Evolutionary conservation across 495 filamentous ascomycete species (phyloP).

Genomic region (Annulohypoxylon nitens): DNA sequence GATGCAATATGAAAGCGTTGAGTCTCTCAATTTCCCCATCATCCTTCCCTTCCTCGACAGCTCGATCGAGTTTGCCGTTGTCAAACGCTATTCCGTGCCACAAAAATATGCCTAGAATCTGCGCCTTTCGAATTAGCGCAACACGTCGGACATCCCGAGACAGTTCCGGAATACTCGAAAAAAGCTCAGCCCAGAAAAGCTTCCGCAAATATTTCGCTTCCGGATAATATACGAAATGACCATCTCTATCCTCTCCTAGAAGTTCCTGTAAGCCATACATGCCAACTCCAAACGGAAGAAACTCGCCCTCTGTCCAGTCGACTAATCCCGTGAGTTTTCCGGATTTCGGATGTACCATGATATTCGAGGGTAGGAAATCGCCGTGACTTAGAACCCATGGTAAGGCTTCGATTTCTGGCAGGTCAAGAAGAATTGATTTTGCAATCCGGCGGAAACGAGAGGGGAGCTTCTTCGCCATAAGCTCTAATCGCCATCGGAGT

Average conservation of each 20-base stretch:
- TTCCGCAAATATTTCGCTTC: conserved; percentile 56
- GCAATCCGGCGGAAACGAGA: conserved; percentile 52
- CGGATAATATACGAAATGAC: conserved; percentile 58
- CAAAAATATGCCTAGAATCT: conserved; percentile 66
- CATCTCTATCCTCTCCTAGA: conserved; percentile 57
- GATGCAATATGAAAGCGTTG: conserved; percentile 49
- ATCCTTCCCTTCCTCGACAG: conserved; percentile 63
- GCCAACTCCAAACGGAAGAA: conserved; percentile 67
- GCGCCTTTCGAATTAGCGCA: conserved; percentile 56
- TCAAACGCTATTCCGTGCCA: conserved; percentile 74
- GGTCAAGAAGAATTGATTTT: conserved; percentile 44
- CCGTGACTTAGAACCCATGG: conserved; percentile 70
- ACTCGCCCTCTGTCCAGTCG: conserved; percentile 73
- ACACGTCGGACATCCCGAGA: conserved; percentile 29
- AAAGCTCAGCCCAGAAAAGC: conserved; percentile 63
- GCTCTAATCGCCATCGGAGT: conserved; percentile 54
- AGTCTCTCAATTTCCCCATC: conserved; percentile 62
- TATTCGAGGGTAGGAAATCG: conserved; percentile 67
- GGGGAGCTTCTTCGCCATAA: conserved; percentile 56
- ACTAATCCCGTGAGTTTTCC: conserved; percentile 64
- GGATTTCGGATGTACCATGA: conserved; percentile 59
- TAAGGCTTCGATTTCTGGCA: conserved; percentile 57
- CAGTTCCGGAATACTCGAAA: conserved; percentile 53
- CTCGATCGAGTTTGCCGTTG: conserved; percentile 65
- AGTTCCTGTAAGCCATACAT: conserved; percentile 69